Conservation (phyloP, 2,329 filamentous ascomycete species). For the Trichoderma koningii region DNA sequence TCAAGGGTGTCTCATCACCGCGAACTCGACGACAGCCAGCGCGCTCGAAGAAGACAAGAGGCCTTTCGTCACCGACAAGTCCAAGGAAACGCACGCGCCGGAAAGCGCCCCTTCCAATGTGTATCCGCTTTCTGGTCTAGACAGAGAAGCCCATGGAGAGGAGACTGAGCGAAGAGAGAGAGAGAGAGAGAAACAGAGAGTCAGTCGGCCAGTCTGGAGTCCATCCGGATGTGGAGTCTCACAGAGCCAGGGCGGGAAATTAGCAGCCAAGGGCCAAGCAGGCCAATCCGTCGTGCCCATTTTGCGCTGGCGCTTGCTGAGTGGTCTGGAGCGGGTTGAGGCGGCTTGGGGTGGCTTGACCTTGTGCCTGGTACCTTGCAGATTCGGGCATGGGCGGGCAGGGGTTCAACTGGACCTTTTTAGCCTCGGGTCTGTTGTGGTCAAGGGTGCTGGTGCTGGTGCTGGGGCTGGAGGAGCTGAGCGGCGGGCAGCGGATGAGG, state of each 20-base stretch:
- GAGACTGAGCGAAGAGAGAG: neutral
- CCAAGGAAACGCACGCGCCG: conserved; percentile 1
- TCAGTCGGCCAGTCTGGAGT: neutral
- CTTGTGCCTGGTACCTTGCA: conserved; percentile 25
- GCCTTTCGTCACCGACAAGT: conserved; percentile 10
- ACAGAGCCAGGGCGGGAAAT: conserved; percentile 10
- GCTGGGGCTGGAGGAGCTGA: conserved; percentile 4
- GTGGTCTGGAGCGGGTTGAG: conserved; percentile 1
- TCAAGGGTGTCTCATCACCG: conserved; percentile 10
- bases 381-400: neutral
- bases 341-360: neutral
- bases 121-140: neutral
- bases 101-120: neutral
- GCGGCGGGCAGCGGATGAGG: neutral
- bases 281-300: neutral
- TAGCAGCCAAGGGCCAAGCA: conserved; percentile 14
- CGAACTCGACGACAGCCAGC: conserved; percentile 3
- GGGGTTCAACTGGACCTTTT: neutral
- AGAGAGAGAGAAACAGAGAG: neutral
- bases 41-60: neutral
- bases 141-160: no score
- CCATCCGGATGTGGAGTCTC: conserved; percentile 13
- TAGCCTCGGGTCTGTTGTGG: conserved; percentile 12
- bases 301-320: neutral
- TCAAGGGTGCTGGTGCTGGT: conserved; percentile 1